Conservation (phyloP, 139 green algal genomes). For the Edaphochlamys debaryana region DNA sequence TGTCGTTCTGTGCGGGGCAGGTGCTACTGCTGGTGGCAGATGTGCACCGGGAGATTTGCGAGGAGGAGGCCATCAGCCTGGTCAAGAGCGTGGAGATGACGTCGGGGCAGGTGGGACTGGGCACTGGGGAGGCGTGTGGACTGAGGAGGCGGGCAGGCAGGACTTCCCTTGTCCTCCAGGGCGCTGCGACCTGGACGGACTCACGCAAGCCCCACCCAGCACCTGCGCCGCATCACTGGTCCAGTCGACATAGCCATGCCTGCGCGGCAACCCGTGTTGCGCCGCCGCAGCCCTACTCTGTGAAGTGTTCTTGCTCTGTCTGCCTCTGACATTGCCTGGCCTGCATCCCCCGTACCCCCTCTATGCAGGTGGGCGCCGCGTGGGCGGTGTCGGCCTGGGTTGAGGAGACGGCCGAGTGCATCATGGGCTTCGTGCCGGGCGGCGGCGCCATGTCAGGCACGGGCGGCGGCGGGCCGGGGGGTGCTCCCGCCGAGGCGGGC, state of each 20-base stretch:
- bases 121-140: too few relatives aligned
- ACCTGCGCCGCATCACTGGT: too few relatives aligned
- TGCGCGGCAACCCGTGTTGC: too few relatives aligned
- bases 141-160: too few relatives aligned
- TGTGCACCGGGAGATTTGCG: conserved; percentile 37
- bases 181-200: too few relatives aligned
- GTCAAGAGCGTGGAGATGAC: conserved; percentile 9
- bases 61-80: conserved; percentile 37
- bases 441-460: not conserved
- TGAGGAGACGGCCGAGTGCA: conserved; percentile 34
- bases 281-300: too few relatives aligned
- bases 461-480: not conserved
- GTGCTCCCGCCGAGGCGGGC: not conserved
- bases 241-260: too few relatives aligned
- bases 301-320: too few relatives aligned
- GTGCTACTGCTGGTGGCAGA: conserved; percentile 30
- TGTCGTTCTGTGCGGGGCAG: conserved; percentile 33
- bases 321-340: too few relatives aligned
- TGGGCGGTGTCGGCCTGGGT: conserved; percentile 38
- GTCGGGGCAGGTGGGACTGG: not conserved
- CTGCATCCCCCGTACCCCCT: too few relatives aligned
- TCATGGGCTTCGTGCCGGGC: conserved; percentile 19
- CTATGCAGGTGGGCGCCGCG: not conserved
- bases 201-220: too few relatives aligned
- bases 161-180: too few relatives aligned